These are phyloP conservation scores for Phyllosticta ampelicida DNA, from an alignment of 2,329 filamentous ascomycete genomes.

Conservation along the genomic window DNA sequence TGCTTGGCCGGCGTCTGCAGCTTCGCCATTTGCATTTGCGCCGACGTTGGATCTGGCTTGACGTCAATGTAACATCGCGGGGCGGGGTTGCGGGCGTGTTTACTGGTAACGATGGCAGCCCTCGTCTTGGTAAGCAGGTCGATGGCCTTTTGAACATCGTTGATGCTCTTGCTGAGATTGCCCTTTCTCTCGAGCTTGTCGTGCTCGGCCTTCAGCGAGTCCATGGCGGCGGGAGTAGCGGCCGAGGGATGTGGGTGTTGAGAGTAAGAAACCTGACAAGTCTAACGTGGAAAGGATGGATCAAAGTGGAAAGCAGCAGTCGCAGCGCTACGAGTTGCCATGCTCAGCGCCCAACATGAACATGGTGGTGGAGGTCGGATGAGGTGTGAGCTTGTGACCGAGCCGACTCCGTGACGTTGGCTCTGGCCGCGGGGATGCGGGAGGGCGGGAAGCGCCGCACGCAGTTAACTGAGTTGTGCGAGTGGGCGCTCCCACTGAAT, in stretches of 20 bases:
- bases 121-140: constrained; percentile 63
- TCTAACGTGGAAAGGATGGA: neutral
- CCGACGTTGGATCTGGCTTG: constrained; percentile 52
- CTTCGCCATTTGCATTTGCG: constrained; percentile 66
- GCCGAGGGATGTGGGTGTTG: neutral
- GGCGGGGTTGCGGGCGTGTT: constrained; percentile 14
- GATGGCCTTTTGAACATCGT: constrained; percentile 76
- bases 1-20: constrained; percentile 78
- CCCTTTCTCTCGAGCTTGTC: constrained; percentile 58
- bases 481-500: neutral
- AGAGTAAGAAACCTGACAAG: no score
- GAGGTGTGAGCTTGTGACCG: constrained; percentile 10
- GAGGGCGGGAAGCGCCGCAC: neutral
- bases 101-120: constrained; percentile 58
- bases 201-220: constrained; percentile 62
- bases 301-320: neutral
- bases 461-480: neutral
- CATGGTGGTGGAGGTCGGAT: constrained; percentile 2
- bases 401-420: neutral
- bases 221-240: constrained; percentile 35
- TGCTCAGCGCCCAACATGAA: constrained; percentile 4
- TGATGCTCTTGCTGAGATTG: constrained; percentile 59
- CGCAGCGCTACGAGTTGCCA: constrained; percentile 2
- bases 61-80: constrained; percentile 16
- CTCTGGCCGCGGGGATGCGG: constrained; percentile 4